phyloP scores from a whole-genome alignment of 2,329 filamentous ascomycete genomes.

The Venturia asperata region DNA sequence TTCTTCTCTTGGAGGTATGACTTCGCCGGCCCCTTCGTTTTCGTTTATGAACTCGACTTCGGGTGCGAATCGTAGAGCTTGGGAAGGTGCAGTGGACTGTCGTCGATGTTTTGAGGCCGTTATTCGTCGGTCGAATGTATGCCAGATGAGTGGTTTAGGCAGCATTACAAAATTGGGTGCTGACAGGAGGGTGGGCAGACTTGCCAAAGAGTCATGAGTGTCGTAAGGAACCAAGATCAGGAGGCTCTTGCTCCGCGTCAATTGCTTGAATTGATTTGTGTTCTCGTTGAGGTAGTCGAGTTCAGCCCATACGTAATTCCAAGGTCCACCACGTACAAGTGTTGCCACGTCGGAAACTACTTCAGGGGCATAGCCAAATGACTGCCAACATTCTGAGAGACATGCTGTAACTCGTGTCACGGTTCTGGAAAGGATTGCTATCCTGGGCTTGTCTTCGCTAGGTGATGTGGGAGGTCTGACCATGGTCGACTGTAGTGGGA shows the following conservation, averaged over 20 bases:
- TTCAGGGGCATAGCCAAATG: constrained; percentile 7
- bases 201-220: constrained; percentile 17
- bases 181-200: not conserved
- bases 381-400: constrained; percentile 14
- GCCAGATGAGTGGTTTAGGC: constrained; percentile 19
- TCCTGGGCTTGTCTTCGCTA: not conserved
- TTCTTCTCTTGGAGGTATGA: not conserved
- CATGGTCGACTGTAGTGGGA: constrained; percentile 12
- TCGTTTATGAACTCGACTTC: constrained; percentile 18
- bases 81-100: constrained; percentile 15
- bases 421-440: constrained; percentile 16
- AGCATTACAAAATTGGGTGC: constrained; percentile 17
- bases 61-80: constrained; percentile 17
- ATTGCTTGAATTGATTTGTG: not conserved
- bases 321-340: not conserved
- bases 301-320: constrained; percentile 17
- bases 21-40: not conserved
- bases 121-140: constrained; percentile 16
- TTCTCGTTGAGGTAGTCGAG: constrained; percentile 16
- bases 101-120: constrained; percentile 10
- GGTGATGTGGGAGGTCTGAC: not conserved
- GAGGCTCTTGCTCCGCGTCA: constrained; percentile 2
- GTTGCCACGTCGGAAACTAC: constrained; percentile 6
- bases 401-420: constrained; percentile 3
- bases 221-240: constrained; percentile 18